Conservation (phyloP, 371 early-diverging fungal species). For the Funneliformis caledonium region DNA sequence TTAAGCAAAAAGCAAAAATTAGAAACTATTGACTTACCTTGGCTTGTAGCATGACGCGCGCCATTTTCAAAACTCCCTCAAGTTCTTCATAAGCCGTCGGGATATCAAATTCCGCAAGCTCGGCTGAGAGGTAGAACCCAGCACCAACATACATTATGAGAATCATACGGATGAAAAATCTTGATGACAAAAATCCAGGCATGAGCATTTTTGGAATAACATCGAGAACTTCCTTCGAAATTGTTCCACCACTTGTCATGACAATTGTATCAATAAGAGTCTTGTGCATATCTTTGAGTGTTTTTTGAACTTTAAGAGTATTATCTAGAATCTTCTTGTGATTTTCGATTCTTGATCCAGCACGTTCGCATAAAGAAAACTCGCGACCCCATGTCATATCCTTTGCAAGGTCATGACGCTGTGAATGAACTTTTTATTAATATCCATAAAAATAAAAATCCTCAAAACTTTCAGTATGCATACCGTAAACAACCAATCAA, state of each 20-base stretch:
- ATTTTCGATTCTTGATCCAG: conserved; percentile 38
- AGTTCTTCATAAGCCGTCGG: not conserved
- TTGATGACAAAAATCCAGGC: not conserved
- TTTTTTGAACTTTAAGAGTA: conserved; percentile 33
- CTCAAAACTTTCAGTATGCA: conserved; percentile 4
- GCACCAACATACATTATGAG: conserved; percentile 26
- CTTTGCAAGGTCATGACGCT: conserved; percentile 33
- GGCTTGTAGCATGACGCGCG: no score
- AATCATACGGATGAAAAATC: conserved; percentile 1
- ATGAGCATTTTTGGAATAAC: not conserved
- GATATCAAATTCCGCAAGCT: conserved; percentile 33
- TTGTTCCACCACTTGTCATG: not conserved
- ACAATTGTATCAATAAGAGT: conserved; percentile 3
- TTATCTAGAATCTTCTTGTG: conserved; percentile 12
- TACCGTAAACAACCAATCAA: conserved; percentile 36
- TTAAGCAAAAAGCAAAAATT: no score
- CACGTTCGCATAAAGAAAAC: conserved; percentile 37
- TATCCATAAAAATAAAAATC: conserved; percentile 3
- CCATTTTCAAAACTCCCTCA: no score
- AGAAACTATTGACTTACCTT: no score
- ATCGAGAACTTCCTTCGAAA: conserved; percentile 19
- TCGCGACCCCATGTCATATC: conserved; percentile 8
- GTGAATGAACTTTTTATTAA: conserved; percentile 3
- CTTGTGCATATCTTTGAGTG: conserved; percentile 31
- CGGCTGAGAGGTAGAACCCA: conserved; percentile 3